phyloP scores from a whole-genome alignment of 352 stramenopile species.

The Albugo candida region DNA sequence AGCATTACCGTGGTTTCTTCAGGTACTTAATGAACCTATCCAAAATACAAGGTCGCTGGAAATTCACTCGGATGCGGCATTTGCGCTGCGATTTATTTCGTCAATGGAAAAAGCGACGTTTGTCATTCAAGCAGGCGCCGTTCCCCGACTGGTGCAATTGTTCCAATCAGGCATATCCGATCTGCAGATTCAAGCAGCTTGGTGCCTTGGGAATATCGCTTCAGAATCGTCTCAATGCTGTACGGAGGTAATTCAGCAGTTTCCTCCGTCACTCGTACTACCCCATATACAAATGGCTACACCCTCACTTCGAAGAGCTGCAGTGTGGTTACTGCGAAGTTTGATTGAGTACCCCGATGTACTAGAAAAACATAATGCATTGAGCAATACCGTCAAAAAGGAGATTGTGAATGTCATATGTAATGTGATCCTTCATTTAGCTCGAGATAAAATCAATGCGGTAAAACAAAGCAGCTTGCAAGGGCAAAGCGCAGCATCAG shows the following conservation, averaged over 20 bases:
- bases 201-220: slow-evolving; percentile 74
- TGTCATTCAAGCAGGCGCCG: slow-evolving; percentile 48
- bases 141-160: slow-evolving; percentile 61
- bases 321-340: slow-evolving; percentile 67
- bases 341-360: slow-evolving; percentile 70
- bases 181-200: slow-evolving; percentile 73
- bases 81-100: slow-evolving; percentile 71
- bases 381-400: slow-evolving; percentile 30
- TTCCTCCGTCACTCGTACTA: slow-evolving; percentile 42
- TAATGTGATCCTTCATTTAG: slow-evolving; percentile 63
- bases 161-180: slow-evolving; percentile 76
- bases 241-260: slow-evolving; percentile 48
- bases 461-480: no score
- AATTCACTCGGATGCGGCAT: slow-evolving; percentile 70
- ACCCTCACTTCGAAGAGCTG: slow-evolving; percentile 42
- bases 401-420: slow-evolving; percentile 52
- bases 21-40: slow-evolving; percentile 53
- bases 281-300: slow-evolving; percentile 76
- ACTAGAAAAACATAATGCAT: slow-evolving; percentile 25
- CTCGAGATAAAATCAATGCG: slow-evolving; percentile 25
- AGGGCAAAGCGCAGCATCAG: no score
- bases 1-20: slow-evolving; percentile 61
- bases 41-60: slow-evolving; percentile 38
- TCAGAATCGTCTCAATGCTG: slow-evolving; percentile 54
- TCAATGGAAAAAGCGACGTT: slow-evolving; percentile 72